Base-by-base conservation (phyloP, 2,329 filamentous ascomycete species). In the Botrytis deweyae region DNA sequence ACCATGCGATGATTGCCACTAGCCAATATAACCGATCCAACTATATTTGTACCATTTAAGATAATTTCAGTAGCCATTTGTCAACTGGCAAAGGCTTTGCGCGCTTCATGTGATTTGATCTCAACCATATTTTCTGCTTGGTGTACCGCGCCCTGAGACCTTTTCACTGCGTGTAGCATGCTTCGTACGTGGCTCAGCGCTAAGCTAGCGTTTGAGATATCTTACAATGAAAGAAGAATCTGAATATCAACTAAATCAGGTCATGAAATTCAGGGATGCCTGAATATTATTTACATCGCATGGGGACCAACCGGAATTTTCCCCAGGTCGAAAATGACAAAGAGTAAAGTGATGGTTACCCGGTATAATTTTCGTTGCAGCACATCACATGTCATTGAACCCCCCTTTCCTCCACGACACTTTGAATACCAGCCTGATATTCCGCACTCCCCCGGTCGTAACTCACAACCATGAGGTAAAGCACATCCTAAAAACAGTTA, bases 381-480 rank as follows among this genome's bases (percentile, higher is more conserved):
- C 14, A 22, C n/a, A 33, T 33, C n/a, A 20, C 20, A 38, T 25
- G 5, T 22, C 12, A 49, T 36, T 16, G 33, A 16, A 36, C 16
- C 20, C 29, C 49, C n/a, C 22, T 36, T 33, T n/a, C 70, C 33
- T 67, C 63, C 25, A 20, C 46, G 40, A 72, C 70, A 67, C 62
- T 67, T 4, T 40, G 66, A 29, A 22, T 61, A 36, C 70, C 63
- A 44, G 63, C 52, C 55, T 72, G 46, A 49, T 67, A 67, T 44
- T 72, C 63, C 1, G 40, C 5, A 33, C 49, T 72, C 38, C 61
- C 63, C 4, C 18, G n/a, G 22, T 72, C 70, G 36, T 62, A 61
- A 40, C 79, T 87, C 22, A 87, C 85, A 73, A 87, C 83, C 80
- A 86, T 84, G 72, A 88, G 75, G 76, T 87, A 88, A 44, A 87